Conservation (phyloP, 805 yeast species). For the Kluyveromyces lactis region DNA sequence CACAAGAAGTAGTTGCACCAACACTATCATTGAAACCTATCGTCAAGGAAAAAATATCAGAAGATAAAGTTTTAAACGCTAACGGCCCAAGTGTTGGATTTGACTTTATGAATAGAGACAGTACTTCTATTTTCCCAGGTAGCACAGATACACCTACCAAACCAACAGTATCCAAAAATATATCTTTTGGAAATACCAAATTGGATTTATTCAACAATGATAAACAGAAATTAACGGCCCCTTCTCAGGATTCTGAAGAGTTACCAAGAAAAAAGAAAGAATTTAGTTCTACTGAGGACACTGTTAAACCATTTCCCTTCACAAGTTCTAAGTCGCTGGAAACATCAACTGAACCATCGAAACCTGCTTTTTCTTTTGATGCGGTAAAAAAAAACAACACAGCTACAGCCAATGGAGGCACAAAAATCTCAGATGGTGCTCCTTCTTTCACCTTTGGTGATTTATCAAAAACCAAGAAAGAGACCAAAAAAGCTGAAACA, state of each 20-base stretch:
- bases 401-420: neutral
- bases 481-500: slow-evolving; percentile 1
- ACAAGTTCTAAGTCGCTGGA: too few relatives aligned
- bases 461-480: neutral
- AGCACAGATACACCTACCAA: slow-evolving; percentile 2
- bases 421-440: too few relatives aligned
- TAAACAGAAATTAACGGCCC: neutral
- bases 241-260: neutral
- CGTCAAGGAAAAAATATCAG: neutral
- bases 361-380: too few relatives aligned
- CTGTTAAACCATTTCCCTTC: too few relatives aligned
- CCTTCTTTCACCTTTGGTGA: slow-evolving; percentile 6
- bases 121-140: slow-evolving; percentile 6
- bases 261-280: neutral
- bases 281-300: too few relatives aligned
- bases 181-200: neutral
- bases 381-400: neutral
- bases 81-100: slow-evolving; percentile 24
- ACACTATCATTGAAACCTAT: neutral
- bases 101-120: slow-evolving; percentile 23
- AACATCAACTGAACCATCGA: too few relatives aligned
- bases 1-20: neutral
- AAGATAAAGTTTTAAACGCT: neutral
- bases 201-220: neutral
- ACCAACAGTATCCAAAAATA: neutral